Percentiles rank a stretch among this genome's conserved stretches.
Conservation (phyloP, 352 stramenopile genomes). For the Pythium sukuiense region DNA sequence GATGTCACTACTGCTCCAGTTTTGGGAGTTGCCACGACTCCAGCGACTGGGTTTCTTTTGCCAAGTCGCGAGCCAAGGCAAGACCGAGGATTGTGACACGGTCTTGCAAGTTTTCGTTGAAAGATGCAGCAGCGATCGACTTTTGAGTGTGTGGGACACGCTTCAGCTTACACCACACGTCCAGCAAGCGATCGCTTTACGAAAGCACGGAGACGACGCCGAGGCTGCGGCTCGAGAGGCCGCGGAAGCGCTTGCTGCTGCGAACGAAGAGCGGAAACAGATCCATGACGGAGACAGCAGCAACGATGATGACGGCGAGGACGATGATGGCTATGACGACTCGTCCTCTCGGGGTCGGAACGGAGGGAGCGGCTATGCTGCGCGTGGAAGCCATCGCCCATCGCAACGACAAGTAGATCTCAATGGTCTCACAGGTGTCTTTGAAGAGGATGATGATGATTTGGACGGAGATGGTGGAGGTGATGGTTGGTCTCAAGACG, state of each 20-base stretch:
- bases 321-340: not conserved
- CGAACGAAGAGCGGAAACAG: slow-evolving; percentile 5
- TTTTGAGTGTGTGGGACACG: slow-evolving; percentile 51
- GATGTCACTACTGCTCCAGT: slow-evolving; percentile 59
- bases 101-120: slow-evolving; percentile 53
- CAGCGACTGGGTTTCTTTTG: slow-evolving; percentile 69
- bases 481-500: slow-evolving; percentile 16
- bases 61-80: slow-evolving; percentile 64
- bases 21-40: slow-evolving; percentile 56
- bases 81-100: slow-evolving; percentile 43
- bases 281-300: slow-evolving; percentile 4
- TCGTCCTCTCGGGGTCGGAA: not conserved
- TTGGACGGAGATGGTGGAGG: slow-evolving; percentile 14
- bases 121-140: slow-evolving; percentile 43
- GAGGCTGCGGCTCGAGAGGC: slow-evolving; percentile 13
- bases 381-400: not conserved
- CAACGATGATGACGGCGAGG: slow-evolving; percentile 5
- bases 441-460: slow-evolving; percentile 40
- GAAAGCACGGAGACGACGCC: slow-evolving; percentile 21
- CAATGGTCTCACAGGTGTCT: slow-evolving; percentile 48
- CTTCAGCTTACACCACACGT: slow-evolving; percentile 53
- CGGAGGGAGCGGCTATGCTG: not conserved
- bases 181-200: slow-evolving; percentile 34
- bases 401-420: slow-evolving; percentile 49
- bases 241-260: slow-evolving; percentile 3